Base-by-base conservation (phyloP, 768 basidiomycete species). In the Psilocybe tampanensis region DNA sequence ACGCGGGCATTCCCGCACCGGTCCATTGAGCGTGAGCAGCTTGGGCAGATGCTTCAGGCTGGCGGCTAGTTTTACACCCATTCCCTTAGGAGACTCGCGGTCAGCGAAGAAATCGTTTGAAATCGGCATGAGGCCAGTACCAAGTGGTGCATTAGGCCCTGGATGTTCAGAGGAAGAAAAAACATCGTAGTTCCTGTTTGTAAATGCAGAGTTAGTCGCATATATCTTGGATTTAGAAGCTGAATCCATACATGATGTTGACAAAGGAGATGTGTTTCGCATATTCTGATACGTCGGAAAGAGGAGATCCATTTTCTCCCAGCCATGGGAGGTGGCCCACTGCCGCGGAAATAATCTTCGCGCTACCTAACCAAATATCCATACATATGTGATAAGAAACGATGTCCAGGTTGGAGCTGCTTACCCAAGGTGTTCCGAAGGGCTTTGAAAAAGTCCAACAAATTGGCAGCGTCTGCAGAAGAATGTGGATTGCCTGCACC, bases 141-240 rank as follows among this genome's bases (percentile, higher is more conserved):
- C 79, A 13, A 89, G 80, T 3, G 89, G 90, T 5, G 90, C 89
- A 67, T 91, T 91, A 1, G 90, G 84, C 2, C 90, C 90, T 1
- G 89, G 90, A 42, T 76, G 80, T 1, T 76, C 70, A 7, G 84
- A 83, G 0, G 85, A 79, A 39, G 82, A 83, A 69, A 79, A 86
- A 44, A 88, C 82, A 64, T 90, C 89, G 70, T 90, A 90, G 70
- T 89, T 89, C 89, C 88, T 87, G 64, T 22, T 8, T 24, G 56
- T 21, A 21, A 23, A 29, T 5, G 13, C 36, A 52, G 26, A 19
- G n/a, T n/a, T 29, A 9, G 29, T 29, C 4, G 4, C 29, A 19
- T n/a, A 39, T 39, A 12, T 41, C 32, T 17, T 51, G 29, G 34
- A 3, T 54, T 11, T n/a, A 58, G 11, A 18, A 42, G 21, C 5